Evolutionary conservation across 2,329 filamentous ascomycete genomes (phyloP).

Genomic region (Lasiodiplodia hormozganensis): DNA sequence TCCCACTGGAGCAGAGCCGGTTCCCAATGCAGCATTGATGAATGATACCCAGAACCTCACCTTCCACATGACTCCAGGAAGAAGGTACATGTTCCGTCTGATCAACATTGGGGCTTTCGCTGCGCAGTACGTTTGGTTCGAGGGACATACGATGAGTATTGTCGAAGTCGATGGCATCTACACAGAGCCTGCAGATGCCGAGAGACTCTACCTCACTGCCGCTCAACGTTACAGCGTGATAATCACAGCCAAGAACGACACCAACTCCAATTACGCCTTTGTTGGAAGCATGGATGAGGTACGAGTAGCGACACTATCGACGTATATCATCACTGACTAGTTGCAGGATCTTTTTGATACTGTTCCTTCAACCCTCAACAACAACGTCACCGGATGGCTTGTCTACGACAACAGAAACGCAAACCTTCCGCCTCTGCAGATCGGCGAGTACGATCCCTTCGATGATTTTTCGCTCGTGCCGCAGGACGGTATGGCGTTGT

Average conservation of each 20-base stretch:
- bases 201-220: slow-evolving; percentile 70
- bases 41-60: slow-evolving; percentile 64
- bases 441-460: slow-evolving; percentile 70
- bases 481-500: slow-evolving; percentile 67
- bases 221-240: slow-evolving; percentile 75
- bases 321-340: neutral
- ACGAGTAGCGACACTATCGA: neutral
- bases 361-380: slow-evolving; percentile 72
- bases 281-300: slow-evolving; percentile 57
- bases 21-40: slow-evolving; percentile 69
- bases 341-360: slow-evolving; percentile 65
- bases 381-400: slow-evolving; percentile 64
- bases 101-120: slow-evolving; percentile 75
- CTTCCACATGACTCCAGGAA: slow-evolving; percentile 56
- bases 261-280: slow-evolving; percentile 66
- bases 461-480: slow-evolving; percentile 79
- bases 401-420: slow-evolving; percentile 59
- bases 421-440: slow-evolving; percentile 57
- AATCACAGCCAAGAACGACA: slow-evolving; percentile 65
- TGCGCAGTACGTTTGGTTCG: slow-evolving; percentile 74
- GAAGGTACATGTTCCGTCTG: slow-evolving; percentile 70
- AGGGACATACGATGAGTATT: slow-evolving; percentile 69
- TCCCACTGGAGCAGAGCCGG: slow-evolving; percentile 67
- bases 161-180: slow-evolving; percentile 75
- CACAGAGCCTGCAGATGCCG: slow-evolving; percentile 65